These are phyloP conservation scores for Wallacemonas sp. DNA, from an alignment of 208 protist genomes.

Conservation along the genomic window DNA sequence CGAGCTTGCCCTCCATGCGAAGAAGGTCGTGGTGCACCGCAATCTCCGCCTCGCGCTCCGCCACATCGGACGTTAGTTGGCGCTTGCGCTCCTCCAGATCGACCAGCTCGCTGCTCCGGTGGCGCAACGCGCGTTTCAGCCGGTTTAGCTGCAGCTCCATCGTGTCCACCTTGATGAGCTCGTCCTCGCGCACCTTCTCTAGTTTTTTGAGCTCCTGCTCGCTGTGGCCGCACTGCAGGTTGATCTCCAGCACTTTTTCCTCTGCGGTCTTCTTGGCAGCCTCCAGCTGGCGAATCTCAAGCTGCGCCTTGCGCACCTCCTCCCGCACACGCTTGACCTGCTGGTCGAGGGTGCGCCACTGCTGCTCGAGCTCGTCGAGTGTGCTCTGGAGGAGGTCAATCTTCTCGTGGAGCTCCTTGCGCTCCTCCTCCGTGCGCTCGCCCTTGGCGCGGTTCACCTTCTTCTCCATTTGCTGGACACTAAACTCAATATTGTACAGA, in stretches of 20 bases:
- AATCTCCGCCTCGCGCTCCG: conserved; percentile 84
- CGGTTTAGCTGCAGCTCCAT: conserved; percentile 88
- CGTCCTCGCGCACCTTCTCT: conserved; percentile 70
- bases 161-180: conserved; percentile 82
- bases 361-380: conserved; percentile 77
- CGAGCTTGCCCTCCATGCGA: conserved; percentile 71
- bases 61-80: conserved; percentile 64
- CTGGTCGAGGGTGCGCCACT: conserved; percentile 74
- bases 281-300: conserved; percentile 58
- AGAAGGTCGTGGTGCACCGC: conserved; percentile 83
- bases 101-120: conserved; percentile 61
- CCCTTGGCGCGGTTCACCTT: conserved; percentile 90
- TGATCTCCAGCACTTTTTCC: conserved; percentile 81
- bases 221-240: conserved; percentile 77
- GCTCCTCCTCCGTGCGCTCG: conserved; percentile 93
- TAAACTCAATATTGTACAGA: conserved; percentile 95
- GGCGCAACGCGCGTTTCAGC: conserved; percentile 49
- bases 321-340: conserved; percentile 92
- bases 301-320: conserved; percentile 71
- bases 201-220: conserved; percentile 52
- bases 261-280: conserved; percentile 45
- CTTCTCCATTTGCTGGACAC: conserved; percentile 95
- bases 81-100: conserved; percentile 76
- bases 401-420: conserved; percentile 78
- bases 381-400: conserved; percentile 85